Base-by-base conservation (phyloP, 371 early-diverging fungal genomes). In the Mortierella sp. region DNA sequence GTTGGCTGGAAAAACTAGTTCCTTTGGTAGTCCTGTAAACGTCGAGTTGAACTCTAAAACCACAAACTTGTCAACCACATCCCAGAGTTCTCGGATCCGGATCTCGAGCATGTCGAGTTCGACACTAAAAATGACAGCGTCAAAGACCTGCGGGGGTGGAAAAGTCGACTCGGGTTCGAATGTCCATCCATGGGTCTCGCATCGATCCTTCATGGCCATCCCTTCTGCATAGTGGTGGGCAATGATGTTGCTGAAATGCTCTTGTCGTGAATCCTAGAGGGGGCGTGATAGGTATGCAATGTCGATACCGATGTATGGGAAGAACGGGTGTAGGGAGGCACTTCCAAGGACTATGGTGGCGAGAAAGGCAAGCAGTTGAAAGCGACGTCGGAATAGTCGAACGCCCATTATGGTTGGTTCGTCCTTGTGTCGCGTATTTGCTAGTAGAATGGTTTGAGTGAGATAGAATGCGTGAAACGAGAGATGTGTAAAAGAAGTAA, bases 61-160 rank as follows among this genome's bases (percentile, higher is more conserved):
- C n/a, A 87, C 67, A 61, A 87, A 87, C 29, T 39, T 68, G 69
- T 85, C 87, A 11, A 87, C 87, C 5, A 84, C 75, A 37, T 85
- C 73, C 86, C 86, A 85, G 1, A 85, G 48, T 71, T 85, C 87
- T 3, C 68, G 71, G 3, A 87, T 68, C 13, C 87, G 79, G 40
- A 86, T 78, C 50, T 85, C 83, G 22, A 86, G 73, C 55, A 86
- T 48, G 24, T 87, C 87, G 29, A 86, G 63, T 22, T 87, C 85
- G 2, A 77, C 79, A 74, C 86, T 87, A 50, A 87, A 87, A 37
- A 87, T 77, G 13, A 87, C 76, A 24, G 85, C 85, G 41, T 85
- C 77, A 39, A 68, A 77, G 40, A 76, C 77, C 75, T 88, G 67
- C 24, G 85, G 87, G 73, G 52, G 78, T 58, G n/a, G 68, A 76